Conservation (phyloP, 2,329 filamentous ascomycete genomes). For the Aspergillus fischeri region DNA sequence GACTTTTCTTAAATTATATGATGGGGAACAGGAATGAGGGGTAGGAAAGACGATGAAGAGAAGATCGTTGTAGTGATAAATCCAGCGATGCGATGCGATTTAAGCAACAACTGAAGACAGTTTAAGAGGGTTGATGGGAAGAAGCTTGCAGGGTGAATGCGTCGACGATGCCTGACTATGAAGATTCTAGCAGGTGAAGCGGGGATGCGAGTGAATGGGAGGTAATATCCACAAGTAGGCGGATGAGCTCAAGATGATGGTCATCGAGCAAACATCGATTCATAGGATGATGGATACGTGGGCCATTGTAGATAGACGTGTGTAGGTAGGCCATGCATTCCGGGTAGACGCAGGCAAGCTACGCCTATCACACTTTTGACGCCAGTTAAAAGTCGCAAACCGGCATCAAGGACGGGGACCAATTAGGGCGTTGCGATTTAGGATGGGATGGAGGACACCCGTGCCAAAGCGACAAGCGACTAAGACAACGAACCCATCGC, state of each 20-base stretch:
- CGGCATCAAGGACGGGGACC: constrained; percentile 18
- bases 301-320: constrained; percentile 10
- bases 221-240: constrained; percentile 6
- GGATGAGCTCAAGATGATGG: neutral
- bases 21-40: neutral
- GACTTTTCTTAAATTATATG: neutral
- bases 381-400: constrained; percentile 22
- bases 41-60: neutral
- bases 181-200: constrained; percentile 13
- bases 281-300: constrained; percentile 13
- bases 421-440: constrained; percentile 19
- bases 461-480: neutral
- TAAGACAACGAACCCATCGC: neutral
- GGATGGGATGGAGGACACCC: constrained; percentile 1
- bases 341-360: constrained; percentile 28
- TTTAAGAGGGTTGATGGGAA: neutral
- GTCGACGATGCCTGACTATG: constrained; percentile 7
- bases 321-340: constrained; percentile 18
- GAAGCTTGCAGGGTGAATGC: neutral
- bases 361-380: constrained; percentile 24
- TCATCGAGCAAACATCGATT: neutral
- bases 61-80: neutral
- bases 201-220: constrained; percentile 7
- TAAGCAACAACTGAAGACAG: neutral
- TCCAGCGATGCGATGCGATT: neutral